phyloP scores from a whole-genome alignment of 768 basidiomycete species.

The Agaricus sinodeliciosus region DNA sequence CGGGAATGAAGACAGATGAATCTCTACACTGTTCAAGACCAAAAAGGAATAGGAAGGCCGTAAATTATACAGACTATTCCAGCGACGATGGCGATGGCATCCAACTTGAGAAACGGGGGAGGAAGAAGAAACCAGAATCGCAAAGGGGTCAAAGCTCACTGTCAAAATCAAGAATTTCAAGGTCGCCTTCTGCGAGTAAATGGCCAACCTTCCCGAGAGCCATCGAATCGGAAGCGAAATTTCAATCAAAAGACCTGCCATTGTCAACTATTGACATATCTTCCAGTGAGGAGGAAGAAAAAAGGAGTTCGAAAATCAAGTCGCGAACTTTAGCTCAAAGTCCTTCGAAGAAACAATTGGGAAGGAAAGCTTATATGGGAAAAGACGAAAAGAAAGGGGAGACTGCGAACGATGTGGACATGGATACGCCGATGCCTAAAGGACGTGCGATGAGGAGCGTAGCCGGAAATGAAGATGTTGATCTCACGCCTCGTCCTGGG shows the following conservation, averaged over 20 bases:
- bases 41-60: neutral
- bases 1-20: neutral
- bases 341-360: neutral
- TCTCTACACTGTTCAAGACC: neutral
- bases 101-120: no score
- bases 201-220: neutral
- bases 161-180: neutral
- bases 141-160: neutral
- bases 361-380: neutral
- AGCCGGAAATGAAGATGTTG: neutral
- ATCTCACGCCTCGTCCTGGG: slow-evolving; percentile 3
- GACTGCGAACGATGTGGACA: neutral
- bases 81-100: neutral
- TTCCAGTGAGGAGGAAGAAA: neutral
- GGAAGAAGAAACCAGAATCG: no score
- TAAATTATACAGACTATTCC: neutral
- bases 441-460: neutral
- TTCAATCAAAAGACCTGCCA: neutral
- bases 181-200: neutral
- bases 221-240: neutral
- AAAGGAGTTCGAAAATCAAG: neutral
- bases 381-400: neutral
- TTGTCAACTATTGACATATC: neutral
- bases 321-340: neutral
- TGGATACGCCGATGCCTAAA: neutral